Evolutionary conservation across 371 early-diverging fungal genomes (phyloP), one percentile per base, ranked within the genome.

Genomic region (Mucor plumbeus): DNA sequence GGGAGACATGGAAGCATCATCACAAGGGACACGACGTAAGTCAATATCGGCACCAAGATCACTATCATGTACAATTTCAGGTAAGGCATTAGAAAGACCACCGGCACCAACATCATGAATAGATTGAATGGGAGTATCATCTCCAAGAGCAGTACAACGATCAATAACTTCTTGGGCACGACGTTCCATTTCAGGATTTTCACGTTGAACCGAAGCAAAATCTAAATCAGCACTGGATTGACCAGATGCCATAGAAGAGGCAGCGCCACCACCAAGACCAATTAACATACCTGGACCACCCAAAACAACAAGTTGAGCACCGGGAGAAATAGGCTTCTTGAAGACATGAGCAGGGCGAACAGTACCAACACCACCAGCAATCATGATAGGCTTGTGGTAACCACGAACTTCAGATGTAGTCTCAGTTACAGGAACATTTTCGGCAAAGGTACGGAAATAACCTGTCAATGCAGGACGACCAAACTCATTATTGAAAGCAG

Each of bases 41-140:
- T 97, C 92, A 68, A 98, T 92, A 13, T 78, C 73, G 41, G 97
- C 98, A 68, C 99, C 99, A 17, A 94, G 86, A 55, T 90, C 91
- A 67, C 92, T 85, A 77, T 97, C 99, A 75, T 97, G 95, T 8
- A 98, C 99, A 65, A 98, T 90, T 83, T 98, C 99, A 21, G 99
- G 95, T 59, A 98, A 83, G 39, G 97, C 99, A 69, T 98, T 98
- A 66, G 95, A 95, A 26, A 98, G 85, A 65, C 99, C 99, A 68
- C 99, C 99, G 15, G 99, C 99, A 70, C 99, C 99, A 10, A 98
- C 99, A 80, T 98, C 99, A 73, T 98, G 99, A 57, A 98, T 91
- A 15, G 94, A 95, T 58, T 94, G 86, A 58, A 98, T 90, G 4
- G 96, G 97, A 62, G 91, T 96, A 7, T 77, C 73, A 4, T 89